A percentile compares a stretch with the other conserved stretches of the same genome.
phyloP scores from a whole-genome alignment of 768 basidiomycete genomes.

The Rhodotorula babjevae region DNA sequence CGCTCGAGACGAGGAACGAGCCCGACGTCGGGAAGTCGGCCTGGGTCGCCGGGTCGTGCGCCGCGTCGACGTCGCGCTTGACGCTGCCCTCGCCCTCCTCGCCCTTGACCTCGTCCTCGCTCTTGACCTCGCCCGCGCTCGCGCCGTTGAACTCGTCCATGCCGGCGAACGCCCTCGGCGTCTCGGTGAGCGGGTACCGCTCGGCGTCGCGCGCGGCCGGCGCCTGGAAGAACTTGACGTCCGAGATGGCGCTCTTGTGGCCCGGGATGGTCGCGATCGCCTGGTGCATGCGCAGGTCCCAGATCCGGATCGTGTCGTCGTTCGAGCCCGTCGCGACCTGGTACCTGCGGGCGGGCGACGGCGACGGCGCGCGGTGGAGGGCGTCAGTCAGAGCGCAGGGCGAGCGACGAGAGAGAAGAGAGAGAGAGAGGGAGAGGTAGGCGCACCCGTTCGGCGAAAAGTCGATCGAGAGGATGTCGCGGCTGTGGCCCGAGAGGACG shows the following conservation, averaged over 20 bases:
- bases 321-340: constrained; percentile 96
- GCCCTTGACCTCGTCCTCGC: constrained; percentile 26
- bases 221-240: constrained; percentile 82
- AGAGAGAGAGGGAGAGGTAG: neutral
- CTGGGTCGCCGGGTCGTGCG: constrained; percentile 50
- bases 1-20: constrained; percentile 83
- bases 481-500: constrained; percentile 94
- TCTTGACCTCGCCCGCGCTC: constrained; percentile 5
- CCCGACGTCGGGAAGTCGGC: constrained; percentile 79
- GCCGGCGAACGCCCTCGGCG: constrained; percentile 28
- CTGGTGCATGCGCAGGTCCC: constrained; percentile 92
- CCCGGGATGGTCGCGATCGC: constrained; percentile 95
- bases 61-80: constrained; percentile 36
- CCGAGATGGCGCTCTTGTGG: constrained; percentile 88
- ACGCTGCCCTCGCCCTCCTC: constrained; percentile 3
- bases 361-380: too few species aligned
- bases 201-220: neutral
- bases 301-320: constrained; percentile 96
- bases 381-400: neutral
- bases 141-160: constrained; percentile 26
- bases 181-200: constrained; percentile 8
- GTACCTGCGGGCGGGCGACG: constrained; percentile 57
- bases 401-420: neutral
- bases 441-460: constrained; percentile 94
- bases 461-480: constrained; percentile 80